Conservation (phyloP, 495 filamentous ascomycete genomes). For the Hypoxylon cercidicola region DNA sequence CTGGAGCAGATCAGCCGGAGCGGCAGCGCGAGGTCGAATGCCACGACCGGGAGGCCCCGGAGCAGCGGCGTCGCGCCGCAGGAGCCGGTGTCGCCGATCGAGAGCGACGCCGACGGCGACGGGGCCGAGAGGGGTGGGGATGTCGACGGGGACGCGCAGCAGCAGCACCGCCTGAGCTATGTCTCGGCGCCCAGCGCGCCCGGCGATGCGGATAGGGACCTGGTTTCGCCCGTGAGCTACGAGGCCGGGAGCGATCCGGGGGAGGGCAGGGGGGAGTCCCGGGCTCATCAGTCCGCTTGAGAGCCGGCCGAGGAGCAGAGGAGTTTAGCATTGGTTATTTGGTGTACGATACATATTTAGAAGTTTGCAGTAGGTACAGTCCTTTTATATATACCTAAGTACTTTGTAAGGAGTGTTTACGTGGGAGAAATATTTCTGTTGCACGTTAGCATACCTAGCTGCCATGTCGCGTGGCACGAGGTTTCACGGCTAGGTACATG, state of each 20-base stretch:
- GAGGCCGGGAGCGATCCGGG: neutral
- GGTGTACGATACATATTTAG: neutral
- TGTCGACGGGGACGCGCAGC: conserved; percentile 1
- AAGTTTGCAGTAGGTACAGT: neutral
- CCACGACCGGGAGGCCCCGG: neutral
- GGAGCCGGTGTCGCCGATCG: conserved; percentile 35
- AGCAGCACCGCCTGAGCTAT: conserved; percentile 35
- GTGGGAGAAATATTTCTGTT: too few relatives aligned
- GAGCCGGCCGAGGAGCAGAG: conserved; percentile 15
- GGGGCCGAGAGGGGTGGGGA: neutral
- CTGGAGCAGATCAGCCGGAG: neutral
- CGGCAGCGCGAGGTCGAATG: neutral
- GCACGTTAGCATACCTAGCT: too few relatives aligned
- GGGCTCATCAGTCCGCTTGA: conserved; percentile 34
- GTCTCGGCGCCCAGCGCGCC: conserved; percentile 22
- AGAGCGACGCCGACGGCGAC: conserved; percentile 20
- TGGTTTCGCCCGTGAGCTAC: conserved; percentile 37
- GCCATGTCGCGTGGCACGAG: neutral
- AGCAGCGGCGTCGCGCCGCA: neutral
- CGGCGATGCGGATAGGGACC: neutral
- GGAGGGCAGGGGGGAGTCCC: conserved; percentile 2
- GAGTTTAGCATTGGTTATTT: too few relatives aligned
- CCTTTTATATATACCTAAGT: conserved; percentile 6
- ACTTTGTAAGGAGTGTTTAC: neutral
- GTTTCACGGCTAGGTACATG: conserved; percentile 3